Evolutionary conservation across 2,329 filamentous ascomycete species (phyloP), one percentile per base, ranked within the genome.

Genomic region (Xylariaceae sp.): DNA sequence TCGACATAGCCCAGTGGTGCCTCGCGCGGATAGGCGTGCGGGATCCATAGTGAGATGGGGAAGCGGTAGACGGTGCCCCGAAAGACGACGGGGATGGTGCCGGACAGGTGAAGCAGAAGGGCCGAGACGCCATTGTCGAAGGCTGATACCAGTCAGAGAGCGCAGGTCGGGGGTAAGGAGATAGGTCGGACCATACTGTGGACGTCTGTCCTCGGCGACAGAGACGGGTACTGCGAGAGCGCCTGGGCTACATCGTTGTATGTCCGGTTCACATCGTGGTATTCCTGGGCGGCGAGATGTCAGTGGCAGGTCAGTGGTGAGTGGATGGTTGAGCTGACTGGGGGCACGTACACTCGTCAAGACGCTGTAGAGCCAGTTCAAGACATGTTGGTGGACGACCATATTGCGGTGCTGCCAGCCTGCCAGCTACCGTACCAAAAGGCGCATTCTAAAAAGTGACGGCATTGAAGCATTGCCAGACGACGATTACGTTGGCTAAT

Each of bases 301-400:
- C 35, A 29, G 29, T 5, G 16, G 29, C 17, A 11, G 9, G 5
- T 19, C 14, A 17, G 15, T 16, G 27, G 29, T 21, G 22, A 21
- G 26, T n/a, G 26, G 36, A 19, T 16, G 34, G 26, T 24, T 40
- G 14, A 33, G 37, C 38, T 38, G 35, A 32, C 19, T 19, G 4
- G n/a, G 25, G 6, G 11, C 12, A 48, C 67, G 31, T 64, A 87
- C 83, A 51, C 79, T 85, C 26, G 82, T 85, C 38, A 96, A 65
- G 36, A 94, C 81, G 62, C 85, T 92, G 64, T 94, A 94, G 5
- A 96, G 78, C 90, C 90, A 96, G 64, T 88, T 89, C 53, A 96
- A 71, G 40, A 93, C 82, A 64, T 88, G 84, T 61, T 94, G 88
- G 51, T 86, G 83, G 56, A 94, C 84, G 50, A 80, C 77, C 70